Base-by-base conservation (phyloP, 2,329 filamentous ascomycete species). In the Fusarium solani-melongenae region DNA sequence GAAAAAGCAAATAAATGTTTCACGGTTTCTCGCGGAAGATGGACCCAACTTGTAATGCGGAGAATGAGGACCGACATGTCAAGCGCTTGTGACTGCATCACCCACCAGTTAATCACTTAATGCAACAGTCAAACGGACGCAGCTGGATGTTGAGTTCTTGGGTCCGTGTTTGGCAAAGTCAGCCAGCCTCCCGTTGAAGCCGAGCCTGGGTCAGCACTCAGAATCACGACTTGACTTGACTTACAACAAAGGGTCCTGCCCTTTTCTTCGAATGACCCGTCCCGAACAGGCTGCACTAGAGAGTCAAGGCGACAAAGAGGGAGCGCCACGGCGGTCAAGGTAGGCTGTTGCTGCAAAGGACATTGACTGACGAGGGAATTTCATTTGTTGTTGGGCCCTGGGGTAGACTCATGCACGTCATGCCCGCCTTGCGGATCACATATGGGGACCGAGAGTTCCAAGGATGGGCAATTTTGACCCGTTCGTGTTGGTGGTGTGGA, bases 371-470 rank as follows among this genome's bases (percentile, higher is more conserved):
- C 44, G 46, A 62, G 49, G 34, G 44, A 65, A 62, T 46, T 38
- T 24, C 49, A 68, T 71, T 64, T 69, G 64, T 41, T 71, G 33
- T 72, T 72, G 64, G 71, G 61, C 15, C 64, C 68, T 61, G 58
- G 58, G 68, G 64, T 66, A 66, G 53, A 55, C 64, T 73, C 64
- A 74, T 73, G 71, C 71, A 73, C 71, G 73, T 69, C 71, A 73
- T 73, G 71, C 62, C 71, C 68, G 71, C 71, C 69, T 69, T 74
- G 71, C 71, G 71, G 67, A 74, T 58, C 71, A 57, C 33, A 58
- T 29, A 73, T 29, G 36, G 51, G 38, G 71, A 67, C 58, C 39
- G 33, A 53, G 55, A 53, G 67, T 64, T 31, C 49, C 49, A 58
- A 55, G 24, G 62, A 39, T 41, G 34, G 6, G 34, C 44, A 46